phyloP scores from a whole-genome alignment of 164 flowering plant genomes.

The Piper longum region DNA sequence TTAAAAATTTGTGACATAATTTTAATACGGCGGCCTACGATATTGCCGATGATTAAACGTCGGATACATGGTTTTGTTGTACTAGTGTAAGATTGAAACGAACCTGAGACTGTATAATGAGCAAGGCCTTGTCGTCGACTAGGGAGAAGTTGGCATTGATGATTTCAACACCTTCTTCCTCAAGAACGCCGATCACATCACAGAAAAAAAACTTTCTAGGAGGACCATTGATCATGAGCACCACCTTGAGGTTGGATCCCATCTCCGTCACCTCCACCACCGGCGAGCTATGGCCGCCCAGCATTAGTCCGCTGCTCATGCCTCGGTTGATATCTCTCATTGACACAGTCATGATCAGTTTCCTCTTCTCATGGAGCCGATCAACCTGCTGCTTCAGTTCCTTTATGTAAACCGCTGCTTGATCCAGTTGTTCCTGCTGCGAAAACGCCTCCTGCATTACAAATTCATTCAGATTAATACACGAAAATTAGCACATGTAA shows the following conservation, averaged over 20 bases:
- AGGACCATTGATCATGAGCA: slow-evolving; percentile 20
- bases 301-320: not conserved
- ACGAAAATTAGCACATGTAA: not conserved
- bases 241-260: slow-evolving; percentile 30
- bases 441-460: slow-evolving; percentile 15
- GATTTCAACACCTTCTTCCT: slow-evolving; percentile 44
- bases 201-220: slow-evolving; percentile 25
- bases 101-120: slow-evolving; percentile 43
- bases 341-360: slow-evolving; percentile 5
- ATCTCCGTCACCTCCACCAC: slow-evolving; percentile 32
- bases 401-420: slow-evolving; percentile 24
- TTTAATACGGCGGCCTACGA: too few species aligned
- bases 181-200: slow-evolving; percentile 30
- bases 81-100: not conserved
- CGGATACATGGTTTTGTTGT: too few species aligned
- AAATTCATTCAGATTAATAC: too few species aligned
- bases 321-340: not conserved
- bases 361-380: slow-evolving; percentile 20
- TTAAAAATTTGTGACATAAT: too few species aligned
- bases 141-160: slow-evolving; percentile 24
- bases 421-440: slow-evolving; percentile 26
- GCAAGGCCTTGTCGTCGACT: slow-evolving; percentile 22
- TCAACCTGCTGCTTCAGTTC: slow-evolving; percentile 19
- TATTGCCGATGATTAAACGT: too few species aligned
- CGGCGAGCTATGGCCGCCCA: slow-evolving; percentile 13